phyloP scores from a whole-genome alignment of 2,329 filamentous ascomycete genomes.

The Colletotrichum aenigma region DNA sequence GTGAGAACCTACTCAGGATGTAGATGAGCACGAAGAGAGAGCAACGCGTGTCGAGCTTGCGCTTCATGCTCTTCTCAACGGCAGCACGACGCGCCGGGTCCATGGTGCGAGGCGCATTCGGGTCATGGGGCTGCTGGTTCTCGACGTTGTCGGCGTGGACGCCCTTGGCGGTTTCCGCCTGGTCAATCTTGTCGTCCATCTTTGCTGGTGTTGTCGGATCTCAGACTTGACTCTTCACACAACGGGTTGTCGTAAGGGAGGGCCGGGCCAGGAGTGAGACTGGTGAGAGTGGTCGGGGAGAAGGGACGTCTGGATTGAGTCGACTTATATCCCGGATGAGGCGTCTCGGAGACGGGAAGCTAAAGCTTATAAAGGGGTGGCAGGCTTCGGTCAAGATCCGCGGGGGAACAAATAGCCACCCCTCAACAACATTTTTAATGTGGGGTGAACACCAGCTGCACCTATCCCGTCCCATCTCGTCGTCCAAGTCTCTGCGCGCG shows the following conservation, averaged over 20 bases:
- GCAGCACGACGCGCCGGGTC: slow-evolving; percentile 53
- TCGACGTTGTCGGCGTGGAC: slow-evolving; percentile 1
- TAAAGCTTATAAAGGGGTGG: background rate
- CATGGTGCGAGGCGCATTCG: slow-evolving; percentile 12
- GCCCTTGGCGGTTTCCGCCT: background rate
- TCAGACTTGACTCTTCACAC: background rate
- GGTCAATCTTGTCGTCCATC: slow-evolving; percentile 13
- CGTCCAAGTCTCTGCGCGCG: background rate
- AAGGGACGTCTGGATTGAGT: slow-evolving; percentile 7
- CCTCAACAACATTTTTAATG: slow-evolving; percentile 4
- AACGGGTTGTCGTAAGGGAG: background rate
- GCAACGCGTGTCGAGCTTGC: slow-evolving; percentile 73
- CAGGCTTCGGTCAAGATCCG: slow-evolving; percentile 15
- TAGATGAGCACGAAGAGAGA: slow-evolving; percentile 76
- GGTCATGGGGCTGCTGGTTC: background rate
- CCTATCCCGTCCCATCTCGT: background rate
- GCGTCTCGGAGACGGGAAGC: background rate
- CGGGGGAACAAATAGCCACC: slow-evolving; percentile 8
- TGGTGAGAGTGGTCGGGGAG: background rate
- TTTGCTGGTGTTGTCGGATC: slow-evolving; percentile 2
- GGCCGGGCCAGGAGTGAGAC: background rate
- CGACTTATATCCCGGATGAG: background rate
- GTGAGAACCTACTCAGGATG: slow-evolving; percentile 47
- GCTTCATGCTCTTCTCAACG: slow-evolving; percentile 69
- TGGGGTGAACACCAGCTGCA: slow-evolving; percentile 6